Conservation (phyloP, 2,329 filamentous ascomycete genomes). For the Diaporthe sp. region DNA sequence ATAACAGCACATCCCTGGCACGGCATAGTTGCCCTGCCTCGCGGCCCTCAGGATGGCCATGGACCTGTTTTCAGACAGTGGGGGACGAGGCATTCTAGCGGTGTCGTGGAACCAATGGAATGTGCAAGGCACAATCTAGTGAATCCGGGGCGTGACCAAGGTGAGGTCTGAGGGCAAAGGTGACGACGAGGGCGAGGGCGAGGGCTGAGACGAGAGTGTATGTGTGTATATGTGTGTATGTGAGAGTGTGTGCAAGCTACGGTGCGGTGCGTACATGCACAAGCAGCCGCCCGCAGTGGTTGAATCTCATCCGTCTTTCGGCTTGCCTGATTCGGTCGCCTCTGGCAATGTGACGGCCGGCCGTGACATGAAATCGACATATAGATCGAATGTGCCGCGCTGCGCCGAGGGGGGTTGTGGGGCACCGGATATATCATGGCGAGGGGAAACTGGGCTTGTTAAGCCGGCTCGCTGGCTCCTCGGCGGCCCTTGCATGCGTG, state of each 20-base stretch:
- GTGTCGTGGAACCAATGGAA: not conserved
- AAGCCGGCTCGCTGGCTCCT: constrained; percentile 4
- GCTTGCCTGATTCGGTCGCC: constrained; percentile 16
- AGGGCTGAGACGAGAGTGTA: not conserved
- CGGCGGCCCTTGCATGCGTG: not conserved
- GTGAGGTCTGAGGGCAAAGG: not conserved
- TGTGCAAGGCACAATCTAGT: not conserved
- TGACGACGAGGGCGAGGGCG: not conserved
- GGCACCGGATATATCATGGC: not conserved
- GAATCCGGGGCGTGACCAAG: not conserved
- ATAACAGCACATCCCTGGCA: constrained; percentile 72
- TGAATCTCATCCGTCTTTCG: not conserved
- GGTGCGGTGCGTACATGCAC: not conserved
- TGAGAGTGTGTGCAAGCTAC: not conserved
- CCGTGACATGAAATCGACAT: not conserved
- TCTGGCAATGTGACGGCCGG: not conserved
- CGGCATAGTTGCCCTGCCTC: constrained; percentile 64
- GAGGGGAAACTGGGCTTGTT: constrained; percentile 2
- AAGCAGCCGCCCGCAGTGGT: not conserved
- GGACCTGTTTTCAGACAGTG: constrained; percentile 59
- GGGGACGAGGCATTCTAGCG: constrained; percentile 46
- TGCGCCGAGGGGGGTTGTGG: not conserved
- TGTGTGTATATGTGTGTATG: not conserved
- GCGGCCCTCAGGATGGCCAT: constrained; percentile 68
- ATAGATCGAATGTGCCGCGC: not conserved